Conservation (phyloP, 768 basidiomycete genomes). For the Plicaturopsis crispa region DNA sequence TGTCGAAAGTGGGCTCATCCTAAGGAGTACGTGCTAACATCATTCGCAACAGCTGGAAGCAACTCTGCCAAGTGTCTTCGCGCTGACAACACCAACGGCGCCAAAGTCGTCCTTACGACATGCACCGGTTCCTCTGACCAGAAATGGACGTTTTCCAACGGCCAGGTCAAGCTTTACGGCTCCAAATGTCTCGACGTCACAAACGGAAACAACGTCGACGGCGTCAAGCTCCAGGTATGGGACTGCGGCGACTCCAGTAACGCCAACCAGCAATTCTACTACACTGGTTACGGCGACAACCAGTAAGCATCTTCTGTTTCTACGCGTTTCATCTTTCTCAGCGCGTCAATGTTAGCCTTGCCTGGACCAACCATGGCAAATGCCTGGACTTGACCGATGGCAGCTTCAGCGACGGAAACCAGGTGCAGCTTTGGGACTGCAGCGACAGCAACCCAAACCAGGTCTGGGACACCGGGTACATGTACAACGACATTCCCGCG, state of each 20-base stretch:
- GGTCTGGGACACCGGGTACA: slow-evolving; percentile 46
- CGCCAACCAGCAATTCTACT: slow-evolving; percentile 38
- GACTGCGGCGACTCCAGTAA: slow-evolving; percentile 30
- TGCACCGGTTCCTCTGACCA: slow-evolving; percentile 39
- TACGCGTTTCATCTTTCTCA: too few species aligned
- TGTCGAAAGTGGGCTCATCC: background rate
- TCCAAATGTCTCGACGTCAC: slow-evolving; percentile 45
- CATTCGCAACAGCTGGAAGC: slow-evolving; percentile 1
- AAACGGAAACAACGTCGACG: slow-evolving; percentile 31
- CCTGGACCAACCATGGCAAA: slow-evolving; percentile 42
- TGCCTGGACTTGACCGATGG: slow-evolving; percentile 42
- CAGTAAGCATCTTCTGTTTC: slow-evolving; percentile 13
- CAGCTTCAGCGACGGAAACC: slow-evolving; percentile 29
- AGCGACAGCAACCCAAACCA: slow-evolving; percentile 36
- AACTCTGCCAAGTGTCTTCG: slow-evolving; percentile 42
- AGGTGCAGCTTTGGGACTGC: slow-evolving; percentile 45
- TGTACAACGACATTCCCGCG: slow-evolving; percentile 30
- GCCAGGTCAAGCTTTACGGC: slow-evolving; percentile 34
- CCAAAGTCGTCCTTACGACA: slow-evolving; percentile 35
- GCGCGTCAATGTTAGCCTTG: slow-evolving; percentile 17
- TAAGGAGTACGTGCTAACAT: background rate
- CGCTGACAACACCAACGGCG: slow-evolving; percentile 41
- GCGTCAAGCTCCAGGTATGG: slow-evolving; percentile 44
- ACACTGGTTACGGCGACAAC: slow-evolving; percentile 19
- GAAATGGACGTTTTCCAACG: slow-evolving; percentile 39